A percentile compares a stretch with the other conserved stretches of the same genome.
phyloP scores from a whole-genome alignment of 31 red algal genomes.

The Odonthalia washingtoniensis region DNA sequence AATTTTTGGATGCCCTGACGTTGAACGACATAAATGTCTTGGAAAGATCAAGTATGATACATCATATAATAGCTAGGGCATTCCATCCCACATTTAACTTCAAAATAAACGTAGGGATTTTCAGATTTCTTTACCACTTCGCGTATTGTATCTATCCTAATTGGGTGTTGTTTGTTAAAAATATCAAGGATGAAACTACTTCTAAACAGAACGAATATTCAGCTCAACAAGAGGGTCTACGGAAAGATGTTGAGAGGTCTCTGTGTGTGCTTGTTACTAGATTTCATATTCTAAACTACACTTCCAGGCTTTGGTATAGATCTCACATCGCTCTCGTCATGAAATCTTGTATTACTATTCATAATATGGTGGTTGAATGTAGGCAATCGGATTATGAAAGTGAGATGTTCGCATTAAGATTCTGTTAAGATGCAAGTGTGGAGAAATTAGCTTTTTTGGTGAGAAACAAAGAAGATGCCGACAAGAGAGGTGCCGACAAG shows the following conservation, averaged over 20 bases:
- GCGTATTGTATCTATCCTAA: constrained; percentile 48
- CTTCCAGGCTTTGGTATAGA: constrained; percentile 32
- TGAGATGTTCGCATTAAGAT: too few relatives aligned
- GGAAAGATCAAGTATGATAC: constrained; percentile 16
- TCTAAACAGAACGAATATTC: background rate
- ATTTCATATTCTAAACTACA: constrained; percentile 35
- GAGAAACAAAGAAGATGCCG: too few relatives aligned
- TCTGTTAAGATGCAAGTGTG: too few relatives aligned
- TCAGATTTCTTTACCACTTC: constrained; percentile 32
- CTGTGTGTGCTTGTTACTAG: constrained; percentile 29
- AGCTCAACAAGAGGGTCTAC: constrained; percentile 35
- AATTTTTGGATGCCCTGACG: constrained; percentile 34
- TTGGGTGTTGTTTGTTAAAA: constrained; percentile 60
- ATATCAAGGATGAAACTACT: background rate
- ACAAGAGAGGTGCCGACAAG: too few relatives aligned
- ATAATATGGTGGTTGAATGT: constrained; percentile 62
- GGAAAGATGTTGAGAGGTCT: constrained; percentile 54
- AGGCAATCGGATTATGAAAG: too few relatives aligned
- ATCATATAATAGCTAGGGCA: background rate
- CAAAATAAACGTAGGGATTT: constrained; percentile 17
- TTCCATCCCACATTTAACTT: background rate
- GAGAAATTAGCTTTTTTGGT: too few relatives aligned
- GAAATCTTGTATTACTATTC: constrained; percentile 48
- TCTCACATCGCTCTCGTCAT: constrained; percentile 26
- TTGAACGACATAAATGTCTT: constrained; percentile 57